phyloP scores from a whole-genome alignment of 306 rosid genomes.

The Lathyrus aphaca region DNA sequence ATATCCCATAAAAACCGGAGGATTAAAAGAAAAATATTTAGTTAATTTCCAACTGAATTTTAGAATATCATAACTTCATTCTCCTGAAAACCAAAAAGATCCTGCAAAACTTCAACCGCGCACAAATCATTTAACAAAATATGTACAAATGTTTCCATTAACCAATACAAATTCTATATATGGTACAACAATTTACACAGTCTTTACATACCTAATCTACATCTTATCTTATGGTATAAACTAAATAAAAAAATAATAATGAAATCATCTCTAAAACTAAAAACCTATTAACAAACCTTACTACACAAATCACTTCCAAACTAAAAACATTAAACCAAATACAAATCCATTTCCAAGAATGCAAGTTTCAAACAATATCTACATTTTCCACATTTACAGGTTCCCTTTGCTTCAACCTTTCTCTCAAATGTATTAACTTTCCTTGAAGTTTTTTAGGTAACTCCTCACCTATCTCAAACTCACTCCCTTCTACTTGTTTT shows the following conservation, averaged over 20 bases:
- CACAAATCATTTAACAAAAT: neutral
- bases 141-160: constrained; percentile 2
- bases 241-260: neutral
- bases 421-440: constrained; percentile 49
- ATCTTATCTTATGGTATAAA: constrained; percentile 11
- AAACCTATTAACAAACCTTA: constrained; percentile 27
- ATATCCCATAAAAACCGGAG: too few species aligned
- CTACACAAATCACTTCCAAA: constrained; percentile 40
- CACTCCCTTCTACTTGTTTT: constrained; percentile 44
- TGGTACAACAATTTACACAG: constrained; percentile 29
- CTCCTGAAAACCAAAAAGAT: too few species aligned
- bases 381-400: constrained; percentile 35
- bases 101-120: too few species aligned
- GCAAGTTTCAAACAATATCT: constrained; percentile 1
- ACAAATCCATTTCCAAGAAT: constrained; percentile 22
- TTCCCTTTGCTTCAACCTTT: constrained; percentile 60
- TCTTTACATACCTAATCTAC: constrained; percentile 45
- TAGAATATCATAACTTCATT: too few species aligned
- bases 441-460: constrained; percentile 47
- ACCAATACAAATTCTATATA: constrained; percentile 16
- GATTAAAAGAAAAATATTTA: too few species aligned
- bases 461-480: constrained; percentile 44
- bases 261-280: neutral
- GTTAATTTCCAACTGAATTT: too few species aligned
- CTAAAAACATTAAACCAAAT: constrained; percentile 41